Percentiles rank a stretch among this genome's conserved stretches.
Conservation (phyloP, 768 basidiomycete species). For the Suillus spraguei region DNA sequence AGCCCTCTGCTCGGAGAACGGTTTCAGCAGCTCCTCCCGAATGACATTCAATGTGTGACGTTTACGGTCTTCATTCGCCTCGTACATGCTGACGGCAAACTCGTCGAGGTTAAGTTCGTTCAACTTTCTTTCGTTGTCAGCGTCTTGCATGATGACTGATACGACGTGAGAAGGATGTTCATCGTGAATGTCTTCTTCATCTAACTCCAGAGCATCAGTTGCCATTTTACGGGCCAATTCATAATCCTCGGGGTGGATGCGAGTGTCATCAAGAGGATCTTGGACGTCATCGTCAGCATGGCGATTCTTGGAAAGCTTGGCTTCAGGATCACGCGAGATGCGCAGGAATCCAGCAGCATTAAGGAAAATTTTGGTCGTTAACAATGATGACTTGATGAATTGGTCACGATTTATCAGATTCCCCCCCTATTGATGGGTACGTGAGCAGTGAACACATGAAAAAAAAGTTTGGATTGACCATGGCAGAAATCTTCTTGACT, state of each 20-base stretch:
- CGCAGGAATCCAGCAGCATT: slow-evolving; percentile 93
- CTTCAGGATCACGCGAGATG: slow-evolving; percentile 73
- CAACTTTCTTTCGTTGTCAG: slow-evolving; percentile 76
- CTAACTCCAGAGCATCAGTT: slow-evolving; percentile 94
- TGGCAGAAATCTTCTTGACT: slow-evolving; percentile 74
- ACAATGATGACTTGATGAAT: slow-evolving; percentile 77
- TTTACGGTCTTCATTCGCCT: slow-evolving; percentile 83
- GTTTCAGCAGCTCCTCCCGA: slow-evolving; percentile 78
- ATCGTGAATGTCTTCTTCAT: slow-evolving; percentile 94
- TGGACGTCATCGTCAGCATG: slow-evolving; percentile 66
- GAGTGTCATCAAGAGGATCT: slow-evolving; percentile 93
- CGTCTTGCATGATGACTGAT: slow-evolving; percentile 80
- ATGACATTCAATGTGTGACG: slow-evolving; percentile 89
- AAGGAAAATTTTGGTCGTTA: slow-evolving; percentile 87
- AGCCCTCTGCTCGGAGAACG: slow-evolving; percentile 76
- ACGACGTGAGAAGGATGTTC: slow-evolving; percentile 92
- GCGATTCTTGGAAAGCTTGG: slow-evolving; percentile 61
- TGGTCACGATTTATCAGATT: slow-evolving; percentile 85
- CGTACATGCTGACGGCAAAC: slow-evolving; percentile 90
- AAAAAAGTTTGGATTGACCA: slow-evolving; percentile 50
- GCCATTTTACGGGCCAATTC: slow-evolving; percentile 99
- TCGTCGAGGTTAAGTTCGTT: slow-evolving; percentile 93
- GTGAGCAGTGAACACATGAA: background rate
- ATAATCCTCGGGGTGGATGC: slow-evolving; percentile 97
- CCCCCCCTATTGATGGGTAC: slow-evolving; percentile 64